phyloP scores from a whole-genome alignment of 371 early-diverging fungal genomes.

The Mortierella sp. region DNA sequence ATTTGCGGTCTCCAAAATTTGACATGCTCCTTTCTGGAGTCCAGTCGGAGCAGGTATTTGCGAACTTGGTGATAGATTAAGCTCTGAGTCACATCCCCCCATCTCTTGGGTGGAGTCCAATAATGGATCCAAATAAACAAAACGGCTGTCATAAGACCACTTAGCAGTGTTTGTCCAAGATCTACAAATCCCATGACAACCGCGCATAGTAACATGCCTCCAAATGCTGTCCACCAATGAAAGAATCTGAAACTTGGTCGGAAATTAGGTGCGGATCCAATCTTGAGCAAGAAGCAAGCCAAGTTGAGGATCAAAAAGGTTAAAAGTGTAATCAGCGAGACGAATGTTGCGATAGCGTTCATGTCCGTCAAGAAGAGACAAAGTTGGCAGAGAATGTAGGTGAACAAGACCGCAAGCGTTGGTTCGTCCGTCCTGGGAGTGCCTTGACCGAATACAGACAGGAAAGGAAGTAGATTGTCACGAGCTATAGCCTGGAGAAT shows the following conservation, averaged over 20 bases:
- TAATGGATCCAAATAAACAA: slow-evolving; percentile 71
- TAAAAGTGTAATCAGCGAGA: slow-evolving; percentile 69
- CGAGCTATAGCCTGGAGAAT: slow-evolving; percentile 73
- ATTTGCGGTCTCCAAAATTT: slow-evolving; percentile 80
- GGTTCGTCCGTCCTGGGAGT: slow-evolving; percentile 58
- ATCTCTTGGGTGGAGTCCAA: slow-evolving; percentile 67
- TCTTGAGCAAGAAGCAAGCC: slow-evolving; percentile 71
- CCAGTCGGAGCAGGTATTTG: slow-evolving; percentile 72
- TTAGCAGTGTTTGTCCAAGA: slow-evolving; percentile 58
- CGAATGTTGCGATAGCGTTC: slow-evolving; percentile 70
- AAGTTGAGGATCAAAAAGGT: slow-evolving; percentile 71
- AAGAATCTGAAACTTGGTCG: slow-evolving; percentile 75
- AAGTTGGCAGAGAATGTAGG: slow-evolving; percentile 65
- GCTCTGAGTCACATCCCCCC: slow-evolving; percentile 76
- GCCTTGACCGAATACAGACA: slow-evolving; percentile 55
- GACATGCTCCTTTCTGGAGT: slow-evolving; percentile 70
- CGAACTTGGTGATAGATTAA: slow-evolving; percentile 79
- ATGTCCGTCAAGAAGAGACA: slow-evolving; percentile 68
- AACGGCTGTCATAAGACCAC: slow-evolving; percentile 59
- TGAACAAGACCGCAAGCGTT: slow-evolving; percentile 59
- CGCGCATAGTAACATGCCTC: slow-evolving; percentile 65
- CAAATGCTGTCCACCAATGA: slow-evolving; percentile 68
- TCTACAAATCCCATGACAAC: slow-evolving; percentile 67
- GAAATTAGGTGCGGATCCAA: slow-evolving; percentile 74
- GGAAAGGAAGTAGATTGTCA: slow-evolving; percentile 59